Evolutionary conservation across 805 yeast genomes (phyloP).

Genomic region (Wickerhamomyces bisporus): DNA sequence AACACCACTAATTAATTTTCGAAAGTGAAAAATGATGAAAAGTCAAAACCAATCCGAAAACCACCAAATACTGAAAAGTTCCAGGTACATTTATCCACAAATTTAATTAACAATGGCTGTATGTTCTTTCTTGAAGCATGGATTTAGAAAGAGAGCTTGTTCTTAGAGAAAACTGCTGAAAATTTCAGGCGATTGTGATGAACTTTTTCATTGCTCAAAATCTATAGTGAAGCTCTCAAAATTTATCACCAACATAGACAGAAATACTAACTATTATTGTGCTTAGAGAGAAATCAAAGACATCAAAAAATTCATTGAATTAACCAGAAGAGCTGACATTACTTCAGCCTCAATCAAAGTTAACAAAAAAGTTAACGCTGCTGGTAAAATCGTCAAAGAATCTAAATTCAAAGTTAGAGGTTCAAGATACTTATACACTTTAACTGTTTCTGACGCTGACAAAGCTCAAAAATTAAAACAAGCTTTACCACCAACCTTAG

Average conservation of each 20-base stretch:
- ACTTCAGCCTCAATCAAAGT: conserved; percentile 90
- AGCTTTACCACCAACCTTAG: conserved; percentile 92
- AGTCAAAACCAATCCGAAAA: conserved; percentile 6
- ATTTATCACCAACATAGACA: too few relatives aligned
- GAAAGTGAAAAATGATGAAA: conserved; percentile 7
- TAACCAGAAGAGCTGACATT: conserved; percentile 95
- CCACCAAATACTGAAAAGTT: background rate
- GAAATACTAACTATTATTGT: background rate
- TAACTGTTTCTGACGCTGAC: conserved; percentile 90
- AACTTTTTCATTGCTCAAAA: too few relatives aligned
- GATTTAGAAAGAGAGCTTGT: background rate
- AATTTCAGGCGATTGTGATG: too few relatives aligned
- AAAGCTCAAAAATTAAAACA: conserved; percentile 97
- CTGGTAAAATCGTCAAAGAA: conserved; percentile 83
- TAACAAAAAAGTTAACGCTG: conserved; percentile 76
- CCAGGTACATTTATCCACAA: background rate
- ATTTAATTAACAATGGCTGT: conserved; percentile 18
- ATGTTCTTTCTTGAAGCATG: background rate
- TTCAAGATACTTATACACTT: conserved; percentile 88
- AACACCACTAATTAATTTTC: conserved; percentile 3
- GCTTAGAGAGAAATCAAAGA: conserved; percentile 75
- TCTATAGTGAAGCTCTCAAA: too few relatives aligned
- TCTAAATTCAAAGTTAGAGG: conserved; percentile 99
- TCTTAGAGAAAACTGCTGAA: background rate
- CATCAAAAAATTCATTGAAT: conserved; percentile 95